Evolutionary conservation across 371 early-diverging fungal species (phyloP), one percentile per base, ranked within the genome.

Genomic region (Mucor mucedo): DNA sequence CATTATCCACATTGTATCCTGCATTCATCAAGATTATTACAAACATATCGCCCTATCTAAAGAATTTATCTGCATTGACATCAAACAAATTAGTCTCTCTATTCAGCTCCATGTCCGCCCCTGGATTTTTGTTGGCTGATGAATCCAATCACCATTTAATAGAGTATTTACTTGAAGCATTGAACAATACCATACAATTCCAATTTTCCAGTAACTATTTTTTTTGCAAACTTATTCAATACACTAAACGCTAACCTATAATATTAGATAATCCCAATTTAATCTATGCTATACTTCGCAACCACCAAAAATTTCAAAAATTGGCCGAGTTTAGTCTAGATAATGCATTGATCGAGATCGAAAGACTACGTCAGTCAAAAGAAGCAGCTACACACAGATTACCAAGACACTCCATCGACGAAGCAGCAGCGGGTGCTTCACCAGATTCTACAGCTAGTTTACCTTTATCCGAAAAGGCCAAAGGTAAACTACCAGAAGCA

Each of bases 181-280:
- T 94, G 59, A 90, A 93, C 70, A 91, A 88, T 58, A 83, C 92
- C 8, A 76, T 94, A 21, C 94, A 94, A 71, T 95, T 93, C 65
- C 95, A 94, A 53, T 85, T 81, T 35, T 69, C 83, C 6, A 78
- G 88, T 84, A 73, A 35, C 21, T 21, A 21, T 21, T 21, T 21
- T 21, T 21, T 21, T 21, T 21, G 0, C 21, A 21, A 1, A 21
- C 21, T 21, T 21, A 1, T 21, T 21, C 40, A 11, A 6, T 3
- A 11, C 29, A 9, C 54, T 59, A 47, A 10, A 5, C 35, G 29
- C 35, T 52, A 44, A 33, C 1, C 6, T 8, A 29, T 48, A 5
- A 28, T 41, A 27, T 39, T 69, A 80, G 62, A 91, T 57, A 95
- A 95, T 65, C 81, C 89, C 1, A 84, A 88, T 47, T 56, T 95